Conservation (phyloP, 305 asterid genomes). For the Fraxinus sp. region DNA sequence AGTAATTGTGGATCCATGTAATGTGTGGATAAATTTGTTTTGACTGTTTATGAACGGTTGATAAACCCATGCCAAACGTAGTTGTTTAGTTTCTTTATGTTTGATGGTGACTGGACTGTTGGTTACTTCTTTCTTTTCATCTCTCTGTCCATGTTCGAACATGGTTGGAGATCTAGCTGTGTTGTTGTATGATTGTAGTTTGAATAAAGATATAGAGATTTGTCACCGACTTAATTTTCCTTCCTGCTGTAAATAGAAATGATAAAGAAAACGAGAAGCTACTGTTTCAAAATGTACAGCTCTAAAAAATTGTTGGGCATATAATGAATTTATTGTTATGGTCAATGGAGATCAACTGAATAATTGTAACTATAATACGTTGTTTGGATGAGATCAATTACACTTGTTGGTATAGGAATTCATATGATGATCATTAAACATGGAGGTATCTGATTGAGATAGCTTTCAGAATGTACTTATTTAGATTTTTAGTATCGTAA, state of each 20-base stretch:
- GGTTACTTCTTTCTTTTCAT: neutral
- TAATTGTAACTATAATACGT: constrained; percentile 2
- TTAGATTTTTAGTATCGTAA: constrained; percentile 5
- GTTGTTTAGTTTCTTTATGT: constrained; percentile 10
- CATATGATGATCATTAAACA: neutral
- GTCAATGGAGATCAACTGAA: neutral
- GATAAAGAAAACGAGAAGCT: neutral
- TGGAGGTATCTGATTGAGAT: neutral
- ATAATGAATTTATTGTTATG: constrained; percentile 10
- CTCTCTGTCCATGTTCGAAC: constrained; percentile 10
- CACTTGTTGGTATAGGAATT: constrained; percentile 11
- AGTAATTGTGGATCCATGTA: neutral
- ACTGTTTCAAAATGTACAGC: constrained; percentile 10
- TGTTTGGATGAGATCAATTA: neutral
- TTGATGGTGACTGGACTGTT: neutral
- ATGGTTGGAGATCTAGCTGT: constrained; percentile 13
- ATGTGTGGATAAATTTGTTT: neutral
- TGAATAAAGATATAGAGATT: neutral
- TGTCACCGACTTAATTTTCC: constrained; percentile 8
- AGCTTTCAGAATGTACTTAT: constrained; percentile 5
- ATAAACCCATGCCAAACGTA: neutral
- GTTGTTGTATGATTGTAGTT: constrained; percentile 7
- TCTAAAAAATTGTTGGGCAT: constrained; percentile 12
- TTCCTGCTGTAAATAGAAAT: neutral
- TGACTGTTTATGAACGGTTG: neutral